A percentile compares a stretch with the other conserved stretches of the same genome.
phyloP scores from a whole-genome alignment of 768 basidiomycete genomes.

The Naganishia friedmannii region DNA sequence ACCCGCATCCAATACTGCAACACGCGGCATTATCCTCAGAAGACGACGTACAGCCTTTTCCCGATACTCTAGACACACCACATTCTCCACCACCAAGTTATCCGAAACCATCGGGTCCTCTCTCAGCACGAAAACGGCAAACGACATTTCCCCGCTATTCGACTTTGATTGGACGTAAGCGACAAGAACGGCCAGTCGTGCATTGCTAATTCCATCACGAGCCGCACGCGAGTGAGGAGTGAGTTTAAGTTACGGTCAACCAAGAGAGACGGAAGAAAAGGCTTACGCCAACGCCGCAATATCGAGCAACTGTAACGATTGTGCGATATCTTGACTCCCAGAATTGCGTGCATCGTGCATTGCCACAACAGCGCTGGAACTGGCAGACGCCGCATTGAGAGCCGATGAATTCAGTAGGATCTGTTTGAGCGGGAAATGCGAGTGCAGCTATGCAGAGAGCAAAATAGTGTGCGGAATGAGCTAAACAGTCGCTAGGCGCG shows the following conservation, averaged over 20 bases:
- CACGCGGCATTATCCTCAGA: too few species aligned
- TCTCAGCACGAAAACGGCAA: conserved; percentile 8
- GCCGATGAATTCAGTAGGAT: background rate
- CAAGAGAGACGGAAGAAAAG: background rate
- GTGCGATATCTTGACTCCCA: too few species aligned
- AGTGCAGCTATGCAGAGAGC: background rate
- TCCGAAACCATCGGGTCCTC: conserved; percentile 16
- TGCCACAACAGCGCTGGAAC: background rate
- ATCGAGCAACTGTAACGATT: conserved; percentile 2
- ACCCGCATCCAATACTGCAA: background rate
- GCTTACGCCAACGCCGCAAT: conserved; percentile 21
- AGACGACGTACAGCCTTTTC: background rate
- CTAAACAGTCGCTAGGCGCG: background rate
- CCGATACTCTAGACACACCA: conserved; percentile 6
- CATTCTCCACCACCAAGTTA: conserved; percentile 1
- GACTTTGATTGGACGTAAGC: background rate
- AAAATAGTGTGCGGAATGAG: background rate
- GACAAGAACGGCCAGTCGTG: conserved; percentile 3
- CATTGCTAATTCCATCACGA: background rate
- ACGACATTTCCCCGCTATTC: background rate
- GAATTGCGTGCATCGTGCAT: background rate
- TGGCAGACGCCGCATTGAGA: background rate
- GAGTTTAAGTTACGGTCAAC: too few species aligned
- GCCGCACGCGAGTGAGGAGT: too few species aligned
- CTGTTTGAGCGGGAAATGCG: conserved; percentile 8